Evolutionary conservation across 139 green algal genomes (phyloP).

Genomic region (Chlorella ohadii): DNA sequence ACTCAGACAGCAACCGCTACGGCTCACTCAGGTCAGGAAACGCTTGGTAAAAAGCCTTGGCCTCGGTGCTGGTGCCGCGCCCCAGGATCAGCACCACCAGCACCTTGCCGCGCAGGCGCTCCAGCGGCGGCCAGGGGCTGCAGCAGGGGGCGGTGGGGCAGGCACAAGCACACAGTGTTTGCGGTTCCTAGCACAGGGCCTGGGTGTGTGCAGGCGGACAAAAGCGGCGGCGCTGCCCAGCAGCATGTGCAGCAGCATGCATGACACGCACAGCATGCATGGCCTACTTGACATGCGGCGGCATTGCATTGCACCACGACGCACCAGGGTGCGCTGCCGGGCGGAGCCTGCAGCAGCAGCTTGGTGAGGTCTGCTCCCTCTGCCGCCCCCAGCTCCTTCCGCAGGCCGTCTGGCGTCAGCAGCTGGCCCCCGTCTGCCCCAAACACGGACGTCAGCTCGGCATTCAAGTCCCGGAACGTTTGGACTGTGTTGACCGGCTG

Average conservation of each 20-base stretch:
- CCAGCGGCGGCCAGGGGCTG: slow-evolving; percentile 24
- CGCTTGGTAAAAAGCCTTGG: background rate
- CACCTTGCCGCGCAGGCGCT: slow-evolving; percentile 12
- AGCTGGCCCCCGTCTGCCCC: slow-evolving; percentile 32
- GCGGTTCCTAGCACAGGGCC: too few species aligned
- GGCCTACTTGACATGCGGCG: too few species aligned
- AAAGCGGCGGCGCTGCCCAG: too few species aligned
- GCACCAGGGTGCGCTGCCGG: slow-evolving; percentile 1
- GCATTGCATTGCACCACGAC: background rate
- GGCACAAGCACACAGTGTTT: too few species aligned
- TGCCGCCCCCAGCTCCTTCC: background rate
- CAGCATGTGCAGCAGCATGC: background rate
- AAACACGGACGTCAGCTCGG: slow-evolving; percentile 37
- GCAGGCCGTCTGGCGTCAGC: slow-evolving; percentile 28
- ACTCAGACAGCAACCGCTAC: too few species aligned
- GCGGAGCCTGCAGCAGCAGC: background rate
- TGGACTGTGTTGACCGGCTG: background rate
- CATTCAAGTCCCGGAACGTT: slow-evolving; percentile 21
- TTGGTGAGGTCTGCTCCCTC: background rate
- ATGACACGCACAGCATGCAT: too few species aligned
- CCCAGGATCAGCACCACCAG: background rate
- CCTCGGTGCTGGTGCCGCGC: background rate
- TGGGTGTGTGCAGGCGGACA: too few species aligned
- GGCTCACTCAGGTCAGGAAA: slow-evolving; percentile 16
- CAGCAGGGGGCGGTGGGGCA: too few species aligned